Percentiles rank a stretch among this genome's conserved stretches.
These are phyloP conservation scores for Trypanosoma theileri DNA, from an alignment of 208 protist species.

Conservation along the genomic window DNA sequence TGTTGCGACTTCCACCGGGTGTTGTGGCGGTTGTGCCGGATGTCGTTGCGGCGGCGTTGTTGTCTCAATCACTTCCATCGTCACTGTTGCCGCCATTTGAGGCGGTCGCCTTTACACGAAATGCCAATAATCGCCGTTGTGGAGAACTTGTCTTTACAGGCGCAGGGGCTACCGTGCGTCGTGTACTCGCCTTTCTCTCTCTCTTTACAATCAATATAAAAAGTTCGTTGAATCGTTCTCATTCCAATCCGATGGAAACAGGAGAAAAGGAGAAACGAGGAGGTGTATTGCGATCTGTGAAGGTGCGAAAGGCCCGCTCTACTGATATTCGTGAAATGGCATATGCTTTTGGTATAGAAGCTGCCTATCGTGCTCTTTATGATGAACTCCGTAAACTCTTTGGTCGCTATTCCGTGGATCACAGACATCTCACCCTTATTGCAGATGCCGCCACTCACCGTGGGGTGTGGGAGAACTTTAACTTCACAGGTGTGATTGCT, in stretches of 20 bases:
- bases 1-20: conserved; percentile 46
- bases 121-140: conserved; percentile 57
- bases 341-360: conserved; percentile 78
- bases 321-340: conserved; percentile 89
- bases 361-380: conserved; percentile 70
- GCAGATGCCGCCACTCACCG: conserved; percentile 88
- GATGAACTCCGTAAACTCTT: conserved; percentile 90
- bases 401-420: conserved; percentile 84
- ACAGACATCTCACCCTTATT: conserved; percentile 87
- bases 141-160: conserved; percentile 89
- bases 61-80: conserved; percentile 57
- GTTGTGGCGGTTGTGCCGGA: conserved; percentile 81
- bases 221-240: too few species aligned
- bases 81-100: conserved; percentile 86
- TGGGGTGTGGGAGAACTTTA: conserved; percentile 88
- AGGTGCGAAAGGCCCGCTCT: conserved; percentile 65
- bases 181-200: conserved; percentile 72
- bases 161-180: conserved; percentile 54
- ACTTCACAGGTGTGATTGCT: conserved; percentile 87
- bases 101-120: conserved; percentile 76
- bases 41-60: conserved; percentile 61
- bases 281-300: conserved; percentile 30
- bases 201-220: conserved; percentile 71
- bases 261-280: too few species aligned
- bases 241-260: too few species aligned